Percentiles rank a stretch among this genome's conserved stretches.
These are phyloP conservation scores for Fomitopsis palustris DNA, from an alignment of 1,284 basidiomycete species.

Conservation along the genomic window DNA sequence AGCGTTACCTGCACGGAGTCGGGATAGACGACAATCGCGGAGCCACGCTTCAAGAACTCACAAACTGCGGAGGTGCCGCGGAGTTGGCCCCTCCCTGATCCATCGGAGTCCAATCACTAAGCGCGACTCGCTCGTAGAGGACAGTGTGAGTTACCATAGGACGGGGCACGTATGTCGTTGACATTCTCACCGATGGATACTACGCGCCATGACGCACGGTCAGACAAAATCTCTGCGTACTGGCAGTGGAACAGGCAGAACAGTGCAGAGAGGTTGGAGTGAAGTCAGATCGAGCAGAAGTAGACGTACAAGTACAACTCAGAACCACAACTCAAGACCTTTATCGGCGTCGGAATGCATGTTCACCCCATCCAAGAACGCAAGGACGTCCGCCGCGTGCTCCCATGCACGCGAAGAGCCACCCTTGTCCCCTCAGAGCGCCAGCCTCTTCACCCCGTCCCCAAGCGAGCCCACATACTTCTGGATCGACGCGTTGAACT, in stretches of 20 bases:
- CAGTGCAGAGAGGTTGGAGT: neutral
- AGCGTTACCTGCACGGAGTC: no score
- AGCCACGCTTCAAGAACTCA: no score
- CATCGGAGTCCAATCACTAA: no score
- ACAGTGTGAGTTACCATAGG: no score
- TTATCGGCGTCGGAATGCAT: neutral
- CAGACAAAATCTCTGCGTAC: no score
- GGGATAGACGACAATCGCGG: no score
- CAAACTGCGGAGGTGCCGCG: no score
- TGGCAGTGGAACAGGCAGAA: neutral
- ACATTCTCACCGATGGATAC: no score
- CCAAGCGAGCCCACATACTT: constrained; percentile 17
- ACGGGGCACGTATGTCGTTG: no score
- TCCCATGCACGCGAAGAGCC: neutral
- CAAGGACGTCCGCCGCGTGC: neutral
- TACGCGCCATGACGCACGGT: no score
- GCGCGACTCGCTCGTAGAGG: no score
- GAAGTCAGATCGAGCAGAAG: neutral
- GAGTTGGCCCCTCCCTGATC: no score
- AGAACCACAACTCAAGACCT: neutral
- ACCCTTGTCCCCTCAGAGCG: neutral
- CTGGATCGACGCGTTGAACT: constrained; percentile 20
- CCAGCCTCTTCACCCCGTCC: constrained; percentile 2
- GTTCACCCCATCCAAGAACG: neutral
- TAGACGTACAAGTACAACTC: neutral